These are phyloP conservation scores for Trichoderma sp. DNA, from an alignment of 2,329 filamentous ascomycete species.

Conservation along the genomic window DNA sequence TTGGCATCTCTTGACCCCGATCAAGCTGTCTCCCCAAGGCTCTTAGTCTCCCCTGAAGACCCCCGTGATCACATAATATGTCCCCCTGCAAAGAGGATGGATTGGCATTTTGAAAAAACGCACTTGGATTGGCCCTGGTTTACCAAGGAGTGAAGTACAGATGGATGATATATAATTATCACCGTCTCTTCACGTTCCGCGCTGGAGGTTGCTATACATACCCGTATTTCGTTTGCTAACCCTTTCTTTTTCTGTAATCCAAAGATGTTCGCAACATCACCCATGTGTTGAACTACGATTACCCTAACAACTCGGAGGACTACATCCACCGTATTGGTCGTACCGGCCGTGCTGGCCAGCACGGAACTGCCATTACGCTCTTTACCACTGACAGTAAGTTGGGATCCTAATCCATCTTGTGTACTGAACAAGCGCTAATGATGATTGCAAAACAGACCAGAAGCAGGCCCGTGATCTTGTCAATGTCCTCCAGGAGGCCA, in stretches of 20 bases:
- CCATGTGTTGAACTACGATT: conserved; percentile 99
- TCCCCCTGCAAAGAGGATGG: conserved; percentile 33
- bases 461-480: conserved; percentile 98
- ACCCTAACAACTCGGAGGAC: conserved; percentile 98
- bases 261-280: conserved; percentile 99
- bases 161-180: conserved; percentile 48
- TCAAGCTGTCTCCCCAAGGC: conserved; percentile 66
- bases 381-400: conserved; percentile 99
- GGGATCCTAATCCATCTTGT: no score
- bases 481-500: conserved; percentile 87
- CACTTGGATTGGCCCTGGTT: conserved; percentile 57
- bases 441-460: conserved; percentile 56
- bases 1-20: conserved; percentile 71
- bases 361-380: conserved; percentile 94
- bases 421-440: conserved; percentile 41
- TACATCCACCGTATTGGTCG: conserved; percentile 97
- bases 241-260: conserved; percentile 43
- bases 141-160: conserved; percentile 55
- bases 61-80: conserved; percentile 51
- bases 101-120: conserved; percentile 50
- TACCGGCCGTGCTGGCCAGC: conserved; percentile 91
- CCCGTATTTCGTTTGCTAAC: conserved; percentile 68
- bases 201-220: conserved; percentile 62
- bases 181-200: conserved; percentile 45
- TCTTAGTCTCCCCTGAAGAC: conserved; percentile 53